Evolutionary conservation across 306 rosid species (phyloP), one percentile per base, ranked within the genome.

Genomic region (Acacia confusa): DNA sequence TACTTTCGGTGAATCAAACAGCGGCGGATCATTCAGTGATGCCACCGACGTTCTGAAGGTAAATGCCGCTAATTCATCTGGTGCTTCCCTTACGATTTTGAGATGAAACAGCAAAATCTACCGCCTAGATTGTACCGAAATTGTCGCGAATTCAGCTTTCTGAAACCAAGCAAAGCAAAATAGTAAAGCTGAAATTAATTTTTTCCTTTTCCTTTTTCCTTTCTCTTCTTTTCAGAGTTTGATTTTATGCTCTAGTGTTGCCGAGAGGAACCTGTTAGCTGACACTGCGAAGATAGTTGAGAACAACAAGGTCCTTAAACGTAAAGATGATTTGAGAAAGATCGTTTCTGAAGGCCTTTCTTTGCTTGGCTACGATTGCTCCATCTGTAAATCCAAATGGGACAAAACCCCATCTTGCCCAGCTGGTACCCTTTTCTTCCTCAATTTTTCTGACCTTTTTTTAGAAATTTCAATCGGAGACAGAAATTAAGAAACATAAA

Each of bases 371-470:
- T 91, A 95, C 82, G 90, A 90, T 76, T 89, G 96, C 28, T 90
- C 97, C 34, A 74, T 91, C 48, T 95, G 99, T 84, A 92, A 87
- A 75, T 93, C 99, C 9, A 95, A 92, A 86, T 95, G 99, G 98
- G 96, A 95, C 7, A 95, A 93, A 76, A 84, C 97, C 40, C 45
- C 88, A 53, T 78, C 92, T 52, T 87, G 82, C 81, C 99, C 96
- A 0, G 96, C 99, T 25, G 99, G 98, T 95, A 90, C 69, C 16
- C 0, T 53, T 45, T 68, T 43, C 71, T 40, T 24, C 36, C 76
- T 15, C 64, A 77, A 19, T 12, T 76, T 76, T 11, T 14, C 30
- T 0, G 1, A 74, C 24, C 16, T 12, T 38, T 25, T 7, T 5
- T 7, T 3, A 1, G 8, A 27, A 19, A 27, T 6, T 38, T 34